Evolutionary conservation across 331 rosid species (phyloP).

Genomic region (Quercus tomentella): DNA sequence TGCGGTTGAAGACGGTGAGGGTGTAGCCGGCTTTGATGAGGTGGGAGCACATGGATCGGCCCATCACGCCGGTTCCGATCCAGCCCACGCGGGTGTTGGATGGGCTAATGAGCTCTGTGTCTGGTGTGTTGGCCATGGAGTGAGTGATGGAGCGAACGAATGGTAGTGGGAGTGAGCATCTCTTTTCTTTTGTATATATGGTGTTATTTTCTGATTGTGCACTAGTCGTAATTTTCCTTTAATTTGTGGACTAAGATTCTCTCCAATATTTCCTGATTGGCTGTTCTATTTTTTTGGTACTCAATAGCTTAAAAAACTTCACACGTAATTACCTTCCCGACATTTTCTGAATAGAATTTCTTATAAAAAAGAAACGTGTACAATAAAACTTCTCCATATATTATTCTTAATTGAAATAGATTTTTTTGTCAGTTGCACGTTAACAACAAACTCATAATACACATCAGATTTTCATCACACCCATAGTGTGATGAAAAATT

Average conservation of each 20-base stretch:
- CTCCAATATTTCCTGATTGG: too few relatives aligned
- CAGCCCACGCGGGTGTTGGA: conserved; percentile 82
- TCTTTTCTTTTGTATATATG: neutral
- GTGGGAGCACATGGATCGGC: conserved; percentile 80
- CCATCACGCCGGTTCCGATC: conserved; percentile 98
- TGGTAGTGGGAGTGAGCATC: conserved; percentile 11
- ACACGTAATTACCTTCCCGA: too few relatives aligned
- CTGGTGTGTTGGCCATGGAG: conserved; percentile 39
- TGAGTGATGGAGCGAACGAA: conserved; percentile 21
- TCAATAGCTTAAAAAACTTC: too few relatives aligned
- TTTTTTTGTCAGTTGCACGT: too few relatives aligned
- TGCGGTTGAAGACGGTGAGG: conserved; percentile 94
- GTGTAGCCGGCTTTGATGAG: conserved; percentile 78
- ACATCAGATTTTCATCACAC: too few relatives aligned
- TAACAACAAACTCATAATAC: too few relatives aligned
- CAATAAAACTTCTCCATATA: too few relatives aligned
- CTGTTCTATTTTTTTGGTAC: too few relatives aligned
- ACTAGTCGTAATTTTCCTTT: neutral
- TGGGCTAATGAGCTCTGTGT: conserved; percentile 43
- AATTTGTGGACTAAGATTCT: neutral
- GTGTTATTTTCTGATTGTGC: neutral
- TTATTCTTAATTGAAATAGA: too few relatives aligned
- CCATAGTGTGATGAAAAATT: rapidly evolving
- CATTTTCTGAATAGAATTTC: too few relatives aligned
- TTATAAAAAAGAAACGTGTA: too few relatives aligned